Evolutionary conservation across 495 filamentous ascomycete species (phyloP).

Genomic region (Penicillium bovifimosum): DNA sequence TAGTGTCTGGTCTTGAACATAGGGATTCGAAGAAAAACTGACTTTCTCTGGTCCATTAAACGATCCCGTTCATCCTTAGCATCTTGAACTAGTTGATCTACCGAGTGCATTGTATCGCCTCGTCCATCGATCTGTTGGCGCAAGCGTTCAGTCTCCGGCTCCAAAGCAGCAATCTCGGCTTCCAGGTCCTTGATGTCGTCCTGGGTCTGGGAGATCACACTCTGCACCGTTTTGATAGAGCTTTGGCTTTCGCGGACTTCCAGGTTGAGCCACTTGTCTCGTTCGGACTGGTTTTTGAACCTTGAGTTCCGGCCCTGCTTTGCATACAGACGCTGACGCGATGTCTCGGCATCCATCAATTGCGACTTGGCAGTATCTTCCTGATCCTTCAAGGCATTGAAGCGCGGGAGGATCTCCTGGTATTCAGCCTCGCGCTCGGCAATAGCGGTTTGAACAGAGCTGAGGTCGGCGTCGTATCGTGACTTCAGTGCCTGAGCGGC

Average conservation of each 20-base stretch:
- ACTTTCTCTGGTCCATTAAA: conserved; percentile 81
- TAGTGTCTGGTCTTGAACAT: not conserved
- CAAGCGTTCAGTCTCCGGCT: conserved; percentile 64
- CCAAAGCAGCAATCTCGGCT: conserved; percentile 60
- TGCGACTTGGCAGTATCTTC: conserved; percentile 64
- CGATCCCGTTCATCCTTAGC: conserved; percentile 78
- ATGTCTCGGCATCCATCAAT: conserved; percentile 69
- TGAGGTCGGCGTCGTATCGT: conserved; percentile 67
- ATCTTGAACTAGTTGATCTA: conserved; percentile 65
- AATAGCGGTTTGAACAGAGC: conserved; percentile 70
- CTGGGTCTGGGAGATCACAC: conserved; percentile 71
- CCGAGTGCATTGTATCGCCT: conserved; percentile 61
- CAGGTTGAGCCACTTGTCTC: conserved; percentile 74
- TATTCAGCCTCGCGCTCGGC: conserved; percentile 70
- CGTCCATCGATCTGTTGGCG: conserved; percentile 73
- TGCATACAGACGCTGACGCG: conserved; percentile 74
- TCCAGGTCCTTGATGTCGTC: conserved; percentile 80
- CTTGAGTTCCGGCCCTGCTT: conserved; percentile 90
- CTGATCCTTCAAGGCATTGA: conserved; percentile 64
- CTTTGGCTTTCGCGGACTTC: conserved; percentile 78
- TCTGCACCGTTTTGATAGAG: conserved; percentile 70
- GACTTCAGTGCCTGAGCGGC: conserved; percentile 64
- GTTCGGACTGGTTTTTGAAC: conserved; percentile 81
- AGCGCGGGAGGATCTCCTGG: conserved; percentile 63
- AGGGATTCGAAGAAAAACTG: conserved; percentile 11